Conservation (phyloP, 1,284 basidiomycete genomes). For the Sporisorium exsertum region DNA sequence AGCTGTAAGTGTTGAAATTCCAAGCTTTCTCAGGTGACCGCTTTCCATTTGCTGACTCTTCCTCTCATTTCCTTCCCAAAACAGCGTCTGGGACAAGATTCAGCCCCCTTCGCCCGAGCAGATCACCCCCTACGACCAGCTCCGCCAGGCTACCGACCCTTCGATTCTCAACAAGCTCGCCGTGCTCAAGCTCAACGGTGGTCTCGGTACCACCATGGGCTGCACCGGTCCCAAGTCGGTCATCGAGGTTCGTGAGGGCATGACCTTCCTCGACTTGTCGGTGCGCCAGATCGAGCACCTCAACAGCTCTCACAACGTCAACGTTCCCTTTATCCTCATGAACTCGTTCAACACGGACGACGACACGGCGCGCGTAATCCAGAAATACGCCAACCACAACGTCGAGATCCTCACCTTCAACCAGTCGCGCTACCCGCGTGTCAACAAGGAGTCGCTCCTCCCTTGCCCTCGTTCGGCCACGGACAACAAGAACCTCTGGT, state of each 20-base stretch:
- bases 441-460: constrained; percentile 92
- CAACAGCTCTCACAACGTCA: constrained; percentile 76
- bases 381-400: constrained; percentile 91
- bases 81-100: constrained; percentile 96
- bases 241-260: constrained; percentile 78
- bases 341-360: constrained; percentile 96
- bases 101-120: constrained; percentile 92
- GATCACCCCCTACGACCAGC: constrained; percentile 86
- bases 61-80: not conserved
- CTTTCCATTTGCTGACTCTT: not conserved
- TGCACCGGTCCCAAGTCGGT: constrained; percentile 76
- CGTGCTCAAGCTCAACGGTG: constrained; percentile 99
- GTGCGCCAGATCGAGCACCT: constrained; percentile 94
- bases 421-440: constrained; percentile 97
- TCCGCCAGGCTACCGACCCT: constrained; percentile 71
- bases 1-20: constrained; percentile 77
- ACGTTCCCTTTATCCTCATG: constrained; percentile 98
- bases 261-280: constrained; percentile 98
- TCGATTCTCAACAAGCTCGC: constrained; percentile 76
- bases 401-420: constrained; percentile 79
- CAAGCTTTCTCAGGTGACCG: not conserved
- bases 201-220: constrained; percentile 97
- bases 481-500: constrained; percentile 94
- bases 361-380: constrained; percentile 79
- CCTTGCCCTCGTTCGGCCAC: constrained; percentile 87